Evolutionary conservation across 768 basidiomycete genomes (phyloP), one percentile per base, ranked within the genome.

Genomic region (Gautieria morchelliformis): DNA sequence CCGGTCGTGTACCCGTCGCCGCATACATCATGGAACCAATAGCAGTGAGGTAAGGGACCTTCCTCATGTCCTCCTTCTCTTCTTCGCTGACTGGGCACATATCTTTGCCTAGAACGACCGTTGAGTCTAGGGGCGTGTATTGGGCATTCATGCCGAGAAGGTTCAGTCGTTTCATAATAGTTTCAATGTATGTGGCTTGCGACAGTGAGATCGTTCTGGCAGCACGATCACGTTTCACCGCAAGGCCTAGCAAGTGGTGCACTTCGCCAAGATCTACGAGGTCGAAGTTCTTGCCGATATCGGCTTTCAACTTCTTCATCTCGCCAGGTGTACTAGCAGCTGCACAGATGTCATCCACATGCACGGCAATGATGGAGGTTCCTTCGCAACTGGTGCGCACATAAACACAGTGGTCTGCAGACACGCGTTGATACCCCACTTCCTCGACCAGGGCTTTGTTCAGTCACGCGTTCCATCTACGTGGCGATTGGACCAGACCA

Each of bases 1-100:
- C 60, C 4, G 61, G 61, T 30, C 60, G 14, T 40, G 58, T 54
- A 11, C 35, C 50, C 9, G 37, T 55, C 4, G 54, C 45, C 0
- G 61, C 60, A 37, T 69, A 72, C 61, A 69, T 66, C 17, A 71
- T 66, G 3, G 64, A 63, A 1, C 68, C 70, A 22, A 71, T 61
- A 22, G 63, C 47, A 10, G 55, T 41, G 7, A 35, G 40, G 55
- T 66, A 69, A 22, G 52, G 58, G 1, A 48, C 5, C 12, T 52
- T 35, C 5, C 20, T 37, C 12, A 56, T 30, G 32, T 33, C 24
- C 4, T 10, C n/a, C 32, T 33, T 42, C 10, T 59, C 58, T 20
- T 39, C 41, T 22, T 58, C 48, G 15, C 39, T 57, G 14, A 22
- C 24, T 2, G 49, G 58, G 3, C 40, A 44, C 19, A 32, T 17